Evolutionary conservation across 169 alveolate species (phyloP).

Genomic region (Prorocentrum cordatum): DNA sequence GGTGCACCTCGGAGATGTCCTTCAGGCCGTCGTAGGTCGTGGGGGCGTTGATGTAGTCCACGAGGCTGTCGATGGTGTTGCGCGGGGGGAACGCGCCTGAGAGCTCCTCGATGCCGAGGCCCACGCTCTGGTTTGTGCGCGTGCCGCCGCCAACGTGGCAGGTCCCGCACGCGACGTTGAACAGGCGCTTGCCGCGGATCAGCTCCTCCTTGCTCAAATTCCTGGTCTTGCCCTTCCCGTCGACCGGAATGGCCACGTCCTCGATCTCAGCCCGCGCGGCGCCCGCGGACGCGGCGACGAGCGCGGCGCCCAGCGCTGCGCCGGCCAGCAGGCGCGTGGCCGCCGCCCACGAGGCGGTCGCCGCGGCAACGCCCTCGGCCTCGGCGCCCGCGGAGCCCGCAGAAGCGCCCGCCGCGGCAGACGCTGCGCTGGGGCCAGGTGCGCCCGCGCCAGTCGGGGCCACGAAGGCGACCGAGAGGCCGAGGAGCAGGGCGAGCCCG

Average conservation of each 20-base stretch:
- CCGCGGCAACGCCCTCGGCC: no score
- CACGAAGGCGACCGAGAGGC: no score
- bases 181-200: constrained; percentile 42
- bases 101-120: constrained; percentile 41
- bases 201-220: constrained; percentile 36
- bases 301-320: constrained; percentile 20
- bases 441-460: no score
- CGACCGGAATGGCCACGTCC: constrained; percentile 54
- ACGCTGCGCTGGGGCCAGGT: no score
- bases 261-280: constrained; percentile 19
- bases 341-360: no score
- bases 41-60: constrained; percentile 55
- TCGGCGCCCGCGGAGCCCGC: no score
- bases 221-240: constrained; percentile 47
- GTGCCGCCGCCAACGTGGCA: constrained; percentile 63
- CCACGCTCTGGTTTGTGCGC: constrained; percentile 57
- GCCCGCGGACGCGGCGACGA: constrained; percentile 1
- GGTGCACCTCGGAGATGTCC: no score
- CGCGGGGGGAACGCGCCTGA: constrained; percentile 27
- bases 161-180: constrained; percentile 32
- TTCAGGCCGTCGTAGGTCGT: constrained; percentile 46
- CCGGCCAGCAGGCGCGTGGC: constrained; percentile 20
- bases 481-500: no score
- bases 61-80: constrained; percentile 26
- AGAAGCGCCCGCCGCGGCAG: no score